Percentiles rank a stretch among this genome's conserved stretches.
Conservation (phyloP, 805 yeast genomes). For the Starmerella floricola region DNA sequence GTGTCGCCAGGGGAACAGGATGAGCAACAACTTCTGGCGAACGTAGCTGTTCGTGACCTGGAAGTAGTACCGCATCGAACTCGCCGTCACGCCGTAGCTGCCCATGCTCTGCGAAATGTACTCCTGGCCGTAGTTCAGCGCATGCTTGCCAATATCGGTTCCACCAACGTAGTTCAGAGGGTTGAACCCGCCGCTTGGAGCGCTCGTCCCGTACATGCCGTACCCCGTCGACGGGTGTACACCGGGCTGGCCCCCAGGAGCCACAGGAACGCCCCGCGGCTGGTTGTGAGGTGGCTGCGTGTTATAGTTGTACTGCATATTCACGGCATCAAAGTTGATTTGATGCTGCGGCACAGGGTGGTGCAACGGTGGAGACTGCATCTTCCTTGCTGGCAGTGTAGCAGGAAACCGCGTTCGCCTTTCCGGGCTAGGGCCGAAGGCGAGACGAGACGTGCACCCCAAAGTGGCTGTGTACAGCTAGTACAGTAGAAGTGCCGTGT, state of each 20-base stretch:
- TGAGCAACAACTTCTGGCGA: slow-evolving; percentile 52
- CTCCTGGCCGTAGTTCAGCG: slow-evolving; percentile 69
- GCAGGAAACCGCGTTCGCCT: too few relatives aligned
- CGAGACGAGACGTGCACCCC: too few relatives aligned
- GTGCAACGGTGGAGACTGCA: slow-evolving; percentile 32
- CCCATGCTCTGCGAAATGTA: slow-evolving; percentile 61
- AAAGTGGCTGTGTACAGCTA: too few relatives aligned
- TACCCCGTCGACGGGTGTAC: neutral
- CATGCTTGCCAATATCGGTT: slow-evolving; percentile 76
- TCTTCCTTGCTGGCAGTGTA: neutral
- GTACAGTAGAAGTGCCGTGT: too few relatives aligned
- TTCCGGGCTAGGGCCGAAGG: too few relatives aligned
- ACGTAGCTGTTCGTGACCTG: slow-evolving; percentile 87
- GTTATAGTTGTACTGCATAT: slow-evolving; percentile 4
- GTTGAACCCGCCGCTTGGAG: slow-evolving; percentile 13
- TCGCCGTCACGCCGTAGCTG: slow-evolving; percentile 35
- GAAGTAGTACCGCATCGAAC: slow-evolving; percentile 71
- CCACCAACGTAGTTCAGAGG: slow-evolving; percentile 60
- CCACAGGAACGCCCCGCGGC: slow-evolving; percentile 22
- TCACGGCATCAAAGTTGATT: slow-evolving; percentile 27
- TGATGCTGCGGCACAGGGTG: slow-evolving; percentile 38
- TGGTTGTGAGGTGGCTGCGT: too few relatives aligned
- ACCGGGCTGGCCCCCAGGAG: neutral
- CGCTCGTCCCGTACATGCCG: too few relatives aligned
- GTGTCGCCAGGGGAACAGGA: slow-evolving; percentile 77